Base-by-base conservation (phyloP, 2,329 filamentous ascomycete species). In the Fusarium sulawesiense region DNA sequence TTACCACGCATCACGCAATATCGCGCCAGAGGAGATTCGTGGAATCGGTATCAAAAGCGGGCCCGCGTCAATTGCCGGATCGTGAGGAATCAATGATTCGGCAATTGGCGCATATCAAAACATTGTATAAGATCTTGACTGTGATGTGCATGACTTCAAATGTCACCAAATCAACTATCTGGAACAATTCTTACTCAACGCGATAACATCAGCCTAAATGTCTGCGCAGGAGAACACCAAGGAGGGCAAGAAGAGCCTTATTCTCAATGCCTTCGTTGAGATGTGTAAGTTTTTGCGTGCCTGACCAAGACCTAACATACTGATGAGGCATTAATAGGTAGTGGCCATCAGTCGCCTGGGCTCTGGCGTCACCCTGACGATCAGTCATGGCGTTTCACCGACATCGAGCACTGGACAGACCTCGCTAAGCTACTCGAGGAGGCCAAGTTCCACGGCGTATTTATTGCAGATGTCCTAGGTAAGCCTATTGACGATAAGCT, bases 391-490 rank as follows among this genome's bases (percentile, higher is more conserved):
- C 78, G 86, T n/a, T 92, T 92, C 76, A 88, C 88, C 61, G 82
- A 86, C 27, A 80, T 90, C 30, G 80, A 85, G 6, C 87, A 90
- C 61, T 91, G 89, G 89, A 83, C 86, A 3, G 82, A 87, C 48
- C 78, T 91, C 0, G 89, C 89, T 0, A 83, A 89, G 66, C 78
- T 88, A 2, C 83, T 91, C 0, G 89, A 91, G 67, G 80, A 83
- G 3, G 88, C 86, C 32, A 89, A 89, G 54, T 90, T 91, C 69
- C 88, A 91, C 54, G 88, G 87, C 13, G 88, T 91, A 30, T 91
- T 91, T 76, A 89, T 91, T 56, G 89, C 89, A 0, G 89, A 91
- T 75, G 88, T 91, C 0, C 83, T 92, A 4, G n/a, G 1, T 9
- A 23, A n/a, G n/a, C n/a, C n/a, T n/a, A n/a, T n/a, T n/a, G n/a